Base-by-base conservation (phyloP, 805 yeast species). In the Suhomyces sp. region DNA sequence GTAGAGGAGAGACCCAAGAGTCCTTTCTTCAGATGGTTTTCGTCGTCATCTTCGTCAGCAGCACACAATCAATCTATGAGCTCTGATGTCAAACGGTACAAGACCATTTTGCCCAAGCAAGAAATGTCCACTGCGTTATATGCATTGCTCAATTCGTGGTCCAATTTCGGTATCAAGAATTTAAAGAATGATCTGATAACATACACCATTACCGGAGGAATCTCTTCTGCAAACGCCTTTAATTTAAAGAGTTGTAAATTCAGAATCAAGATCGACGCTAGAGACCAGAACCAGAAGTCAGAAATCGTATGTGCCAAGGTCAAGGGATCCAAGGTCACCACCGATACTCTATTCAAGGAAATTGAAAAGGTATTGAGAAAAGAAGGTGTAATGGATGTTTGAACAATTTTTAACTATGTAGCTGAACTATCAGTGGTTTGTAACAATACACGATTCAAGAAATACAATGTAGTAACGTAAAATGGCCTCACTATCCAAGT, bases 111-210 rank as follows among this genome's bases (percentile, higher is more conserved):
- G 48, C 73, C 79, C 9, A 71, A 72, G 53, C 78, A 72, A 26
- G 90, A 87, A 63, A 77, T 87, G 77, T 79, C 81, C 55, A 81
- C 82, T 44, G 90, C 90, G 2, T 70, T 87, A 59, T 78, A 73
- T 63, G 82, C 87, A 44, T 76, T 87, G 51, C 71, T 87, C 57
- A 73, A 68, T 45, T 83, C 86, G 15, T 87, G 94, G 94, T 78
- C 82, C 12, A 82, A 80, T 54, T 86, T 86, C 60, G 93, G 94
- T 7, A 69, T 87, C 60, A 81, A 79, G 58, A 78, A 82, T 54
- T 74, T 87, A 54, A 71, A 68, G 38, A 68, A 80, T 46, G 78
- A 78, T 58, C 71, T 74, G 19, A 67, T 71, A 4, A 66, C 71
- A 6, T 66, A 72, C 60, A 74, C 73, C 31, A 74, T 87, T 29